Percentiles rank a stretch among this genome's conserved stretches.
Conservation (phyloP, 441 rosid genomes). For the Gossypium davidsonii region DNA sequence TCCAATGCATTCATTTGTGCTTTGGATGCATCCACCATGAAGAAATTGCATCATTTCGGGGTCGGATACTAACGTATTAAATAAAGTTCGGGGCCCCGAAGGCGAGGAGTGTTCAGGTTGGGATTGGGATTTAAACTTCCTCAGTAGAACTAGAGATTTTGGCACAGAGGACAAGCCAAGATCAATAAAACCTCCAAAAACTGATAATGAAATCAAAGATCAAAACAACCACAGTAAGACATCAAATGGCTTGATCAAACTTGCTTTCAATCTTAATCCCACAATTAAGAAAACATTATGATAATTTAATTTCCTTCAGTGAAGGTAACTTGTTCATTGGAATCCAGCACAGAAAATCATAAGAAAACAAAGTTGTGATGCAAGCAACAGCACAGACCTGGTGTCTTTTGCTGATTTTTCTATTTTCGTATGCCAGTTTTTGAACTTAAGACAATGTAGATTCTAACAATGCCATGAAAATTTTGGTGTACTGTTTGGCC, state of each 20-base stretch:
- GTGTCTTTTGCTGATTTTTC: background rate
- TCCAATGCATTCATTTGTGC: conserved; percentile 1
- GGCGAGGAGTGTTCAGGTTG: no score
- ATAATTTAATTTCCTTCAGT: background rate
- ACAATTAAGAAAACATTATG: background rate
- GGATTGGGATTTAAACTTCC: background rate
- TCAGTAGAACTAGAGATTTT: background rate
- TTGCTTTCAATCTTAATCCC: conserved; percentile 5
- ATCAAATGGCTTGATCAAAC: conserved; percentile 1
- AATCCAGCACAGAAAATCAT: conserved; percentile 6
- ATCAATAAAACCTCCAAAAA: conserved; percentile 11
- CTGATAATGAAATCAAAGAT: conserved; percentile 4
- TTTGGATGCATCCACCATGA: background rate
- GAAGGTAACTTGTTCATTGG: background rate
- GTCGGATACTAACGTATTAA: no score
- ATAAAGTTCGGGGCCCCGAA: no score
- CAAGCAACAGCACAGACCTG: background rate
- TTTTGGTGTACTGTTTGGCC: conserved; percentile 7
- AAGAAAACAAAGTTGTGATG: conserved; percentile 5
- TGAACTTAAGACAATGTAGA: background rate
- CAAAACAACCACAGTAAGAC: conserved; percentile 9
- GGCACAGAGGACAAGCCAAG: background rate
- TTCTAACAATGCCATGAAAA: background rate
- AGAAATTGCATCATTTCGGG: background rate
- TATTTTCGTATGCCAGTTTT: background rate